Evolutionary conservation across 257 asterid genomes (phyloP).

Genomic region (Verbascum thapsus): DNA sequence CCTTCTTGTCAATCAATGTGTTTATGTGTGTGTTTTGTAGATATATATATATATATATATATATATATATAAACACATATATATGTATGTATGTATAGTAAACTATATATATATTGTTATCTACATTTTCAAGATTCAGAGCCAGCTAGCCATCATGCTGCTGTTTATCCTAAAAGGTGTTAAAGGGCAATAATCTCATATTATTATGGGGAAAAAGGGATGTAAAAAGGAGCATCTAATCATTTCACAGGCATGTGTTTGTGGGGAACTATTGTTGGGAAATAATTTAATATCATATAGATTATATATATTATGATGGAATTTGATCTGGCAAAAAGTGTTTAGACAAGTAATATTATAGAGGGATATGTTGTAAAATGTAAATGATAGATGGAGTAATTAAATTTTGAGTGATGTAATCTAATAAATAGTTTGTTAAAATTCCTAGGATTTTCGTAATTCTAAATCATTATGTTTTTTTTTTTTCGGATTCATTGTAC

Average conservation of each 20-base stretch:
- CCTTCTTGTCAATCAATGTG: background rate
- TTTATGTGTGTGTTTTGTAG: background rate
- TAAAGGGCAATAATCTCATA: conserved; percentile 12
- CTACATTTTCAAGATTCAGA: background rate
- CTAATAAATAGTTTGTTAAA: too few relatives aligned
- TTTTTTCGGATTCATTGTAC: too few relatives aligned
- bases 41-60: background rate
- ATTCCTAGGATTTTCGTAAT: too few relatives aligned
- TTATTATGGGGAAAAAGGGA: conserved; percentile 1
- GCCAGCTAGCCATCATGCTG: conserved; percentile 18
- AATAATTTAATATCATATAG: background rate
- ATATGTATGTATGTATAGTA: too few relatives aligned
- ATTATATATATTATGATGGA: background rate
- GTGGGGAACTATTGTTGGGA: conserved; percentile 2
- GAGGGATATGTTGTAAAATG: too few relatives aligned
- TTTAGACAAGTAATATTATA: background rate
- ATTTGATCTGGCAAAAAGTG: background rate
- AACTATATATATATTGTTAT: too few relatives aligned
- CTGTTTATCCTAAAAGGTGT: conserved; percentile 19
- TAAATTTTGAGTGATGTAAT: too few relatives aligned
- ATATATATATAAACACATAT: background rate
- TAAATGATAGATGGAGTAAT: too few relatives aligned
- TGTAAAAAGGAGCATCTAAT: conserved; percentile 17
- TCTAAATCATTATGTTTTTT: too few relatives aligned
- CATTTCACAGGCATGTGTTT: conserved; percentile 24